Conservation (phyloP, 2,329 filamentous ascomycete species). For the Xylaria sp. region DNA sequence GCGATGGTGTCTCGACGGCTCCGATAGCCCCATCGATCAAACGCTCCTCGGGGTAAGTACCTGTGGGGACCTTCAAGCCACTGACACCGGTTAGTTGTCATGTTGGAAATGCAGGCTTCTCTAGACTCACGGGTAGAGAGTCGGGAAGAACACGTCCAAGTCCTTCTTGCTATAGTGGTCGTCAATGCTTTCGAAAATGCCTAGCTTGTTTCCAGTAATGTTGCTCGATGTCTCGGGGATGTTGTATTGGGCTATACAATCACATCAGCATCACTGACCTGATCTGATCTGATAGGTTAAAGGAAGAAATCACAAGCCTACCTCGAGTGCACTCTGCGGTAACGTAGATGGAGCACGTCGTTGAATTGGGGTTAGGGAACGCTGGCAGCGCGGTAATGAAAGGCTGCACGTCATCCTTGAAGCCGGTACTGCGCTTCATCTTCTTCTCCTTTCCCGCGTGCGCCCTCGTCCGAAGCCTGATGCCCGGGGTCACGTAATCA, state of each 20-base stretch:
- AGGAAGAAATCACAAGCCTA: constrained; percentile 36
- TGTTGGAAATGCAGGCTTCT: not conserved
- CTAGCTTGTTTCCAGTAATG: constrained; percentile 42
- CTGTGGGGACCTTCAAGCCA: constrained; percentile 45
- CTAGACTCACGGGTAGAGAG: constrained; percentile 45
- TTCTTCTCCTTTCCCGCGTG: constrained; percentile 30
- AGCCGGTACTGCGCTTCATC: constrained; percentile 36
- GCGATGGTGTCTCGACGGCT: constrained; percentile 39
- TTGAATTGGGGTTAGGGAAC: constrained; percentile 41
- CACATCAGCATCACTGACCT: constrained; percentile 13
- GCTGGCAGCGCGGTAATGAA: constrained; percentile 38
- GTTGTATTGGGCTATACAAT: constrained; percentile 39
- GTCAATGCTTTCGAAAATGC: constrained; percentile 52
- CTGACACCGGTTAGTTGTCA: constrained; percentile 19
- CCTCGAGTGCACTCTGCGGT: constrained; percentile 43
- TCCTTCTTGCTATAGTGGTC: constrained; percentile 52
- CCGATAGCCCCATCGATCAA: constrained; percentile 52
- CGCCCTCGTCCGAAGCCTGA: constrained; percentile 35
- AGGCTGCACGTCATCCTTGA: constrained; percentile 33
- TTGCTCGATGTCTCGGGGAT: constrained; percentile 40
- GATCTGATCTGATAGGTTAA: no score
- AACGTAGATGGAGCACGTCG: constrained; percentile 42
- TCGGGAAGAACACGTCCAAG: constrained; percentile 50
- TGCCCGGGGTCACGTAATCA: constrained; percentile 45
- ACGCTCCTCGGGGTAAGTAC: constrained; percentile 51